phyloP scores from a whole-genome alignment of 2,329 filamentous ascomycete genomes.

The Lachnellula cervina region DNA sequence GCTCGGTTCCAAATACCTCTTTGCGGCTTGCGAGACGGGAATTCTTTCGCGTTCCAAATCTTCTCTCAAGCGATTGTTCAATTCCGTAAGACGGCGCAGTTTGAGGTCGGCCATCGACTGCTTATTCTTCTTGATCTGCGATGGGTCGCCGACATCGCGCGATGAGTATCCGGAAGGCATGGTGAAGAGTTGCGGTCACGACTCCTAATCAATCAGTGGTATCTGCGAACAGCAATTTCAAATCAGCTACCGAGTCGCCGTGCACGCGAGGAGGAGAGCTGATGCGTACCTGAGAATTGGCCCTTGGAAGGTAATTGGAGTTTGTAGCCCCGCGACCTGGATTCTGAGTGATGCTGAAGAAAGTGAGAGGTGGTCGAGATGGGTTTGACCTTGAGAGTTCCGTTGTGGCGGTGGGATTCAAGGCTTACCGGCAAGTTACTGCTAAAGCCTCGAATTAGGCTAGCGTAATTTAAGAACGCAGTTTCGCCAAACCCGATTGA shows the following conservation, averaged over 20 bases:
- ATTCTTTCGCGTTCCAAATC: conserved; percentile 94
- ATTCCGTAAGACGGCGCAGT: conserved; percentile 88
- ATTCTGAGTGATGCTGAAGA: background rate
- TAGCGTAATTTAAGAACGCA: background rate
- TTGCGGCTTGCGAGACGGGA: conserved; percentile 88
- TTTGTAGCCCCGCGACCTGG: background rate
- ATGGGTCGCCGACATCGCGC: conserved; percentile 61
- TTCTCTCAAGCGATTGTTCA: conserved; percentile 93
- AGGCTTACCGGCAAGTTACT: background rate
- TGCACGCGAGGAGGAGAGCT: background rate
- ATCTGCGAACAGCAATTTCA: conserved; percentile 2
- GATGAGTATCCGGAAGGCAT: conserved; percentile 64
- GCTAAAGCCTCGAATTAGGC: background rate
- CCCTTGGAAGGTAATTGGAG: background rate
- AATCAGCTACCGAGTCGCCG: background rate
- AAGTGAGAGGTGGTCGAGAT: background rate
- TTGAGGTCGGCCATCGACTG: conserved; percentile 99
- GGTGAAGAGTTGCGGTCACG: conserved; percentile 11
- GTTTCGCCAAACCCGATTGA: background rate
- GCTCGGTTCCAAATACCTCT: conserved; percentile 56
- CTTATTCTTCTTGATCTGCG: conserved; percentile 83
- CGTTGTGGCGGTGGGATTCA: background rate
- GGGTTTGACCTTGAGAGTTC: background rate
- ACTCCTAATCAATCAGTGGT: conserved; percentile 4
- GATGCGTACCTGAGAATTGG: background rate